These are phyloP conservation scores for Arachis monticola DNA, from an alignment of 331 rosid genomes.

Conservation along the genomic window DNA sequence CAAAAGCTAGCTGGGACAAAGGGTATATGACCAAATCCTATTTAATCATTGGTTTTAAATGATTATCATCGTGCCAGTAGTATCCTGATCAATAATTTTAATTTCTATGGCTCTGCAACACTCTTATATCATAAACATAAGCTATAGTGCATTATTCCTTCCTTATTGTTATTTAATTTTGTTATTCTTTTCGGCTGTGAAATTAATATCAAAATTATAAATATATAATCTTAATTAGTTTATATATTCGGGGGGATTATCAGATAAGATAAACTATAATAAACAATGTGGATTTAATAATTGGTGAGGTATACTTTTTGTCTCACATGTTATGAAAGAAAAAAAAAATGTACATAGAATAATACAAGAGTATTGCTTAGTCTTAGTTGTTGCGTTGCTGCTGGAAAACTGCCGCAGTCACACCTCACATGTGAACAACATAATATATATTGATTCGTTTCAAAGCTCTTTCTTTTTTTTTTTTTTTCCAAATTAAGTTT, in stretches of 20 bases:
- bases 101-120: conserved; percentile 23
- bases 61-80: conserved; percentile 38
- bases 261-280: too few species aligned
- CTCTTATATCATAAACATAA: conserved; percentile 25
- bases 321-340: conserved; percentile 18
- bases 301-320: conserved; percentile 6
- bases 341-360: too few species aligned
- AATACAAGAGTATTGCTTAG: too few species aligned
- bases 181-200: too few species aligned
- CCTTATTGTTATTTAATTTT: conserved; percentile 8
- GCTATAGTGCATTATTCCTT: conserved; percentile 6
- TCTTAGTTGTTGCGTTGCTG: neutral
- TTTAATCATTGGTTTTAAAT: conserved; percentile 43
- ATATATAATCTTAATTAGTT: too few species aligned
- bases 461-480: too few species aligned
- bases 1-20: too few species aligned
- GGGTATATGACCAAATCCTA: too few species aligned
- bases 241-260: too few species aligned
- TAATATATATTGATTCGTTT: conserved; percentile 21
- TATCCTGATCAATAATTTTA: conserved; percentile 14
- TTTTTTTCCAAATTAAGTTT: too few species aligned
- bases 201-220: too few species aligned
- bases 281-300: neutral
- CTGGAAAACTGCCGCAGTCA: conserved; percentile 11
- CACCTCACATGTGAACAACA: neutral